These are phyloP conservation scores for Diversispora epigaea DNA, from an alignment of 192 early-diverging fungal species.

Conservation along the genomic window DNA sequence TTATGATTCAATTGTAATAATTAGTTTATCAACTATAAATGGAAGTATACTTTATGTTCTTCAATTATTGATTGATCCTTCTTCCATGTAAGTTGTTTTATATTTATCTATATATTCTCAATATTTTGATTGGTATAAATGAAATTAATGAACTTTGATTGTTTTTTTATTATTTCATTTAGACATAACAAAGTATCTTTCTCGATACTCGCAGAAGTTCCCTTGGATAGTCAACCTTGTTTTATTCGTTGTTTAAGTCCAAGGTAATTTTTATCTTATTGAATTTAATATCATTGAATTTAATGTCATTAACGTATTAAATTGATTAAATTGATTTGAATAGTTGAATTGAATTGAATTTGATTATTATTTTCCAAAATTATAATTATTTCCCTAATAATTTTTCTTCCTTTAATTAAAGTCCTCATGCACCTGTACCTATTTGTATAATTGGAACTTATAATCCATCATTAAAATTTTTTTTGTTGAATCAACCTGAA, in stretches of 20 bases:
- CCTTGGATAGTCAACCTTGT: conserved; percentile 6
- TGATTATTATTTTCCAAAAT: too few species aligned
- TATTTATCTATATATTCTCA: background rate
- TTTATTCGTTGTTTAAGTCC: conserved; percentile 2
- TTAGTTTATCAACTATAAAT: conserved; percentile 4
- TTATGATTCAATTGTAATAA: background rate
- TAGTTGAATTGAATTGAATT: too few species aligned
- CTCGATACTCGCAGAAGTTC: background rate
- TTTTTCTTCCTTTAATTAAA: background rate
- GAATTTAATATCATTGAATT: background rate
- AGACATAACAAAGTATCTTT: background rate
- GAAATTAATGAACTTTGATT: too few species aligned
- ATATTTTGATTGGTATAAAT: too few species aligned
- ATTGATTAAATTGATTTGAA: background rate
- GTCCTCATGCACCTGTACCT: background rate
- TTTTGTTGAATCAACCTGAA: background rate
- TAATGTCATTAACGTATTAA: background rate
- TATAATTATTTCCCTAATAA: background rate
- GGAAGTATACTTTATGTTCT: background rate
- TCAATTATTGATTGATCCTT: background rate
- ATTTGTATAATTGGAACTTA: conserved; percentile 14
- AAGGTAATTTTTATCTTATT: background rate
- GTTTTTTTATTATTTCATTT: background rate
- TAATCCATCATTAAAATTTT: conserved; percentile 13
- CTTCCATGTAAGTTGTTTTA: background rate